phyloP scores from a whole-genome alignment of 768 basidiomycete genomes.

The Lactifluus hygrophoroides region DNA sequence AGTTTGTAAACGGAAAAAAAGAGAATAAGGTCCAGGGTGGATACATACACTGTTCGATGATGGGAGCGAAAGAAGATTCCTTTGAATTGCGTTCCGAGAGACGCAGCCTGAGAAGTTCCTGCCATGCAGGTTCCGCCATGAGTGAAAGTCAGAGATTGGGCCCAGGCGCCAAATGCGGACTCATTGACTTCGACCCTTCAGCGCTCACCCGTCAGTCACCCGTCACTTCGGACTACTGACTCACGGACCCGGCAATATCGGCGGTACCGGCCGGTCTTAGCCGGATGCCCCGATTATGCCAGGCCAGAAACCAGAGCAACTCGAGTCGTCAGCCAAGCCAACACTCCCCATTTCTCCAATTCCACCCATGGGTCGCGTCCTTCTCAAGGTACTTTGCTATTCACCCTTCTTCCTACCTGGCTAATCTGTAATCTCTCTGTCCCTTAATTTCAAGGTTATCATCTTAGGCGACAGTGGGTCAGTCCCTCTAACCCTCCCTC shows the following conservation, averaged over 20 bases:
- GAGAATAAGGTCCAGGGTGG: slow-evolving; percentile 6
- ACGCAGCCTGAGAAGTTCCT: slow-evolving; percentile 69
- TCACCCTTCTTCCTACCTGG: slow-evolving; percentile 3
- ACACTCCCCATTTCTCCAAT: slow-evolving; percentile 20
- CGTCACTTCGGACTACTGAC: no score
- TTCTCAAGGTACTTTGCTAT: slow-evolving; percentile 58
- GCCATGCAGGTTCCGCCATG: slow-evolving; percentile 83
- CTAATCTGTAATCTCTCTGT: slow-evolving; percentile 1
- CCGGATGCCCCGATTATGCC: neutral
- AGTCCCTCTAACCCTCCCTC: slow-evolving; percentile 27
- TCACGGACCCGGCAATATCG: no score
- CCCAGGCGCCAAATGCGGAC: neutral
- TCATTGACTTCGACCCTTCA: neutral
- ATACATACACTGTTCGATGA: slow-evolving; percentile 89
- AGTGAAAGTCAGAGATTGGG: slow-evolving; percentile 2
- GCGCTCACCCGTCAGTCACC: no score
- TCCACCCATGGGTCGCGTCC: slow-evolving; percentile 66
- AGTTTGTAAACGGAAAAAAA: slow-evolving; percentile 13
- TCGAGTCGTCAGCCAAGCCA: neutral
- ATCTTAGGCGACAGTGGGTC: slow-evolving; percentile 97
- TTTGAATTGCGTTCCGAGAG: slow-evolving; percentile 77
- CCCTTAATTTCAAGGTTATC: slow-evolving; percentile 60
- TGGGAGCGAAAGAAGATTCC: slow-evolving; percentile 70
- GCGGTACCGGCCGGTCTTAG: neutral
- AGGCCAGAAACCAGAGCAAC: neutral